Conservation (phyloP, 805 yeast genomes). For the Komagataella pseudopastoris region DNA sequence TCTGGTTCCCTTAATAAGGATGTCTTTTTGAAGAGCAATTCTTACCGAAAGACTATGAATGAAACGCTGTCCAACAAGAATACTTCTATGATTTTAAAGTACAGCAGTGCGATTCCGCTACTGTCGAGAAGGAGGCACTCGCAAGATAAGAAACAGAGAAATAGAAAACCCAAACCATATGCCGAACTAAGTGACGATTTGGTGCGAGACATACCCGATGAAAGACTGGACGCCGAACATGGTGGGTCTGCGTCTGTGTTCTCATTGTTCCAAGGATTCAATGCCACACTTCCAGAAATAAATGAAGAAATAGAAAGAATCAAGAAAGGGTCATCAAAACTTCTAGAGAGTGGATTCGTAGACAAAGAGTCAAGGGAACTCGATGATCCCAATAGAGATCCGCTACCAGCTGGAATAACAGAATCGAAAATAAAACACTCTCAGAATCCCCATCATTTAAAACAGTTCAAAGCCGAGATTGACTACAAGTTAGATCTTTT, state of each 20-base stretch:
- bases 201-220: constrained; percentile 36
- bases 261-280: constrained; percentile 59
- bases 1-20: constrained; percentile 9
- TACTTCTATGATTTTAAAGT: constrained; percentile 11
- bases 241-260: constrained; percentile 13
- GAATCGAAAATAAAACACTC: constrained; percentile 26
- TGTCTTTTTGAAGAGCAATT: constrained; percentile 11
- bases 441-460: constrained; percentile 25
- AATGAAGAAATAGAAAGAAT: constrained; percentile 21
- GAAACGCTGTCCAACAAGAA: constrained; percentile 24
- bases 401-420: constrained; percentile 25
- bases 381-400: constrained; percentile 4
- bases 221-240: constrained; percentile 2
- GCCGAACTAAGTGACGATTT: constrained; percentile 49
- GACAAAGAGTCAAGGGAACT: neutral
- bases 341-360: constrained; percentile 3
- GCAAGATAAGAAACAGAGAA: constrained; percentile 1
- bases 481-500: constrained; percentile 35
- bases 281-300: constrained; percentile 41
- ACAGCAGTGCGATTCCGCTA: constrained; percentile 6
- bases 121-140: constrained; percentile 5
- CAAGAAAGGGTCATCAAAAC: constrained; percentile 10
- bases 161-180: constrained; percentile 21
- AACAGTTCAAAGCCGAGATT: constrained; percentile 22
- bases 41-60: constrained; percentile 30